phyloP scores from a whole-genome alignment of 306 rosid species.

The Quercus aquifolioides region DNA sequence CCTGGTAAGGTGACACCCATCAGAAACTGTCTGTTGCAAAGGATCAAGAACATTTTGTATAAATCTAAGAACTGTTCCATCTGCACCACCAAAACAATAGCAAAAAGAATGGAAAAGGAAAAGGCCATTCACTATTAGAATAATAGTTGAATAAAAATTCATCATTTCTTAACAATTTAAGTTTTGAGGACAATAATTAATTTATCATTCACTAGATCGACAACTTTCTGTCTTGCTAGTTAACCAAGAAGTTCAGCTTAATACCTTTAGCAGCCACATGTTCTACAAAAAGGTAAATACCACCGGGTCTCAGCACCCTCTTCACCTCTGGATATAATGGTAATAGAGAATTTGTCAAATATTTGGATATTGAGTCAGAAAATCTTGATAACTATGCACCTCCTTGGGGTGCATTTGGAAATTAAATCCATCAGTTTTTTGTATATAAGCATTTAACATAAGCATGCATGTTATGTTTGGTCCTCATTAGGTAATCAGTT shows the following conservation, averaged over 20 bases:
- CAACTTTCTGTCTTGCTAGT: background rate
- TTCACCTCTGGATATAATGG: slow-evolving; percentile 55
- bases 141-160: too few relatives aligned
- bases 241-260: slow-evolving; percentile 18
- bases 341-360: background rate
- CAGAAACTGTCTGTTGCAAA: slow-evolving; percentile 60
- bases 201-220: background rate
- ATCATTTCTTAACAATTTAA: too few relatives aligned
- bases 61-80: slow-evolving; percentile 63
- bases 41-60: slow-evolving; percentile 68
- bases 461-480: background rate
- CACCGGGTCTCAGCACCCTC: slow-evolving; percentile 81
- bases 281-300: slow-evolving; percentile 70
- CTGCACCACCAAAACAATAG: slow-evolving; percentile 35
- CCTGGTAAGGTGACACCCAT: slow-evolving; percentile 77
- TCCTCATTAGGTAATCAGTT: background rate
- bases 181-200: too few relatives aligned
- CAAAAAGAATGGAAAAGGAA: background rate
- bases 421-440: background rate
- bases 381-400: background rate
- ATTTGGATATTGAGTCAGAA: slow-evolving; percentile 1
- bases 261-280: slow-evolving; percentile 91
- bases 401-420: background rate
- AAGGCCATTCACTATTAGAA: too few relatives aligned
- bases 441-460: background rate